These are phyloP conservation scores for Rhytidhysteron rufulum DNA, from an alignment of 2,329 filamentous ascomycete genomes.

Conservation along the genomic window DNA sequence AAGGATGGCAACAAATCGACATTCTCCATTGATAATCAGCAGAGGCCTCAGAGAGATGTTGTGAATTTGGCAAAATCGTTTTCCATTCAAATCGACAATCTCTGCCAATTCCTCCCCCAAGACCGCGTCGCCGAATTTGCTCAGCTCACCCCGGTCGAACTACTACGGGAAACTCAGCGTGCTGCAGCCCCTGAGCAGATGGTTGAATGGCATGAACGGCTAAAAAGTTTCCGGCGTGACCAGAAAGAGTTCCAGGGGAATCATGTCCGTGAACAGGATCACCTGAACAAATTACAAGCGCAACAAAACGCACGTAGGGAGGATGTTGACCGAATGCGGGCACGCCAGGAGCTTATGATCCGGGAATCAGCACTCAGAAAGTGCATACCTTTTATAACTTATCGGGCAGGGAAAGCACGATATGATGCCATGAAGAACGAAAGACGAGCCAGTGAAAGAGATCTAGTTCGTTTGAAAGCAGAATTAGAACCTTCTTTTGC, in stretches of 20 bases:
- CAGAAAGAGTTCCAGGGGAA: conserved; percentile 63
- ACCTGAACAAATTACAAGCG: conserved; percentile 63
- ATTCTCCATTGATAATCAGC: conserved; percentile 72
- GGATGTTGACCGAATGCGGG: conserved; percentile 77
- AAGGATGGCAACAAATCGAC: conserved; percentile 75
- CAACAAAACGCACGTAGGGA: conserved; percentile 71
- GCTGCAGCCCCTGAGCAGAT: conserved; percentile 82
- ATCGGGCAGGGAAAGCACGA: conserved; percentile 51
- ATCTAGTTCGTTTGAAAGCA: conserved; percentile 58
- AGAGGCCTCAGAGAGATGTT: conserved; percentile 59
- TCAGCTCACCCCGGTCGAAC: conserved; percentile 72
- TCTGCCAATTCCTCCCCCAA: conserved; percentile 95
- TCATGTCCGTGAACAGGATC: conserved; percentile 57
- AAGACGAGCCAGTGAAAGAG: conserved; percentile 52
- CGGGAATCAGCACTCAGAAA: conserved; percentile 63
- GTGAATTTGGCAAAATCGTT: conserved; percentile 65
- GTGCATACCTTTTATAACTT: conserved; percentile 63
- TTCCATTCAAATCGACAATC: conserved; percentile 93
- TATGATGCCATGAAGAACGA: conserved; percentile 52
- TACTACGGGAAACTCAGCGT: conserved; percentile 80
- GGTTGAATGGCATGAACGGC: conserved; percentile 68
- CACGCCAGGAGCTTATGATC: conserved; percentile 66
- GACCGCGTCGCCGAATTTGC: conserved; percentile 95
- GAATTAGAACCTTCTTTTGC: conserved; percentile 64
- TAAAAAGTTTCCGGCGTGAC: conserved; percentile 67